Percentiles rank a stretch among this genome's conserved stretches.
These are phyloP conservation scores for Schwanniomyces polymorphus DNA, from an alignment of 805 yeast species.

Conservation along the genomic window DNA sequence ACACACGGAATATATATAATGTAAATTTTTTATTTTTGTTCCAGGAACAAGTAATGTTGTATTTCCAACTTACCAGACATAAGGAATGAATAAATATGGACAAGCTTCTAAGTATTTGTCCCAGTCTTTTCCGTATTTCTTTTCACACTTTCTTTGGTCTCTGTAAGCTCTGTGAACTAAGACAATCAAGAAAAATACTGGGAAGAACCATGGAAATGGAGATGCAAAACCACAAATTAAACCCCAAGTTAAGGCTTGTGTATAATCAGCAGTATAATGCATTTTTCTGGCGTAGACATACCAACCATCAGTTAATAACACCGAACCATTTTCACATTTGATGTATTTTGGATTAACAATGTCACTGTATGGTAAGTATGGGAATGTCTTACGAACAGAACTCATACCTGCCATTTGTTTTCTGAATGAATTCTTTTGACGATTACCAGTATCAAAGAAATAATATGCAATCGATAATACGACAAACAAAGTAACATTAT, in stretches of 20 bases:
- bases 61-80: constrained; percentile 51
- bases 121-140: constrained; percentile 96
- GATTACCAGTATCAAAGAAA: constrained; percentile 92
- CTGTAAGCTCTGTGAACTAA: constrained; percentile 86
- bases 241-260: constrained; percentile 89
- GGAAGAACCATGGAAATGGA: constrained; percentile 95
- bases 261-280: constrained; percentile 93
- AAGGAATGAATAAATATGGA: constrained; percentile 91
- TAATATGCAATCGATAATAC: constrained; percentile 72
- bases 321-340: constrained; percentile 80
- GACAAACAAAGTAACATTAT: constrained; percentile 57
- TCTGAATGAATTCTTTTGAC: constrained; percentile 93
- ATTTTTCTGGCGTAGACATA: constrained; percentile 88
- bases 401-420: constrained; percentile 79
- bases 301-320: constrained; percentile 92
- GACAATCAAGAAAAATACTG: constrained; percentile 83
- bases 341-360: constrained; percentile 83
- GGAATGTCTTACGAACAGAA: constrained; percentile 81
- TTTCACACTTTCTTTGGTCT: constrained; percentile 80
- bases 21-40: neutral
- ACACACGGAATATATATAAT: neutral
- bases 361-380: constrained; percentile 83
- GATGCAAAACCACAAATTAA: constrained; percentile 84
- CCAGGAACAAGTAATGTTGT: neutral
- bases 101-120: constrained; percentile 79